Base-by-base conservation (phyloP, 306 rosid species). In the Quercus engelmannii region DNA sequence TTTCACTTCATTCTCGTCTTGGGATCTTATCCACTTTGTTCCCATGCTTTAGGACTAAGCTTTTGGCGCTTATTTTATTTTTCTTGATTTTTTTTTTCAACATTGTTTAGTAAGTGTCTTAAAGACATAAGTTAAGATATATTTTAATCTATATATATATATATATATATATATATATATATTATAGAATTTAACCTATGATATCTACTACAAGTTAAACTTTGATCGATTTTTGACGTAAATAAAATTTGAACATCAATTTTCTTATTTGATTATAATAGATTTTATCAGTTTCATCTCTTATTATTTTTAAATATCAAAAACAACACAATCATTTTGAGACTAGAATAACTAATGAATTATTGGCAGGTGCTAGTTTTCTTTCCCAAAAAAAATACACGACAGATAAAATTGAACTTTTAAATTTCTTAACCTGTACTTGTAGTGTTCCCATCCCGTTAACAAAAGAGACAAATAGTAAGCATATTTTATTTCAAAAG, bases 31-130 rank as follows among this genome's bases (percentile, higher is more conserved):
- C 83, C 68, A 78, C 83, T 73, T 83, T 87, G 28, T 63, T 52
- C 81, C 80, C 69, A 67, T 79, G 69, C 87, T 86, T 86, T 83
- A 65, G 79, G 85, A 82, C 85, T 75, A 81, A 83, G 73, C 26
- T 58, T 67, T 76, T 56, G 58, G 0, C 20, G 1, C 35, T 67
- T 30, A 61, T 67, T 80, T 64, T 71, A 31, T 46, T 18, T 25
- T 23, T 43, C 26, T 64, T 28, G 4, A 23, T 10, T 12, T 26
- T 23, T 62, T 25, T 10, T 38, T 38, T 35, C 2, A 1, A 38
- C 9, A 0, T 38, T 38, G 9, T 38, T 38, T 38, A 38, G 10
- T 6, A 2, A 38, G 43, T 38, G 43, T 1, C 43, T 35, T 35
- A 35, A 35, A 35, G 9, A 6, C 9, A 6, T 6, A 35, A 35